These are phyloP conservation scores for Aureobasidium sp. DNA, from an alignment of 2,329 filamentous ascomycete species.

Conservation along the genomic window DNA sequence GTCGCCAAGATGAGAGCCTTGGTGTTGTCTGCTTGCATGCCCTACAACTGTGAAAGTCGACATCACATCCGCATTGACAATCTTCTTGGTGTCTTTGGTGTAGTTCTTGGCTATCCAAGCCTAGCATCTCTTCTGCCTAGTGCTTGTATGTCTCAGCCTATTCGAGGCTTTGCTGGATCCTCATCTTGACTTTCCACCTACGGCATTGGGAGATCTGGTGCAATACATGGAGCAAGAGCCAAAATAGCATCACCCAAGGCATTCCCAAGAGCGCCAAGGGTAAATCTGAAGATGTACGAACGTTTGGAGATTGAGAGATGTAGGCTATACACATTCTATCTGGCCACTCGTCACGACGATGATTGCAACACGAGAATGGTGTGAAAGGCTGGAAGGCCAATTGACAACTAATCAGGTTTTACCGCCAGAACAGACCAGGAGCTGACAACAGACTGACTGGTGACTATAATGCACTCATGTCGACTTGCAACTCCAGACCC, in stretches of 20 bases:
- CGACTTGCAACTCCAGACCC: too few species aligned
- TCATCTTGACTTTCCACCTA: not conserved
- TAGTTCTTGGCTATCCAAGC: not conserved
- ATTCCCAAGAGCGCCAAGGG: not conserved
- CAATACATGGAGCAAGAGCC: not conserved
- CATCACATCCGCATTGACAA: not conserved
- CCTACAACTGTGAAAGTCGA: too few species aligned
- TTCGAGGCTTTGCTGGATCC: not conserved
- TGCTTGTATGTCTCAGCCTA: not conserved
- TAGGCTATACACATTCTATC: too few species aligned
- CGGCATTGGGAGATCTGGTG: not conserved
- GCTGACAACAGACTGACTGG: too few species aligned
- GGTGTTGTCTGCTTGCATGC: not conserved
- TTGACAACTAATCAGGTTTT: too few species aligned
- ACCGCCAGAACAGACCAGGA: too few species aligned
- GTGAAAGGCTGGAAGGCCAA: too few species aligned
- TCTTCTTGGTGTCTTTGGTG: not conserved
- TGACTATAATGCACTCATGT: too few species aligned
- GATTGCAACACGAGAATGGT: too few species aligned
- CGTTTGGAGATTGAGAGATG: too few species aligned
- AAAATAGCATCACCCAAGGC: not conserved
- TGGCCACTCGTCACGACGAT: too few species aligned
- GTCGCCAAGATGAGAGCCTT: slow-evolving; percentile 3
- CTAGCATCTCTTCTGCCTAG: not conserved
- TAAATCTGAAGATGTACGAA: not conserved